phyloP scores from a whole-genome alignment of 208 protist species.

The Trypanosoma mega region DNA sequence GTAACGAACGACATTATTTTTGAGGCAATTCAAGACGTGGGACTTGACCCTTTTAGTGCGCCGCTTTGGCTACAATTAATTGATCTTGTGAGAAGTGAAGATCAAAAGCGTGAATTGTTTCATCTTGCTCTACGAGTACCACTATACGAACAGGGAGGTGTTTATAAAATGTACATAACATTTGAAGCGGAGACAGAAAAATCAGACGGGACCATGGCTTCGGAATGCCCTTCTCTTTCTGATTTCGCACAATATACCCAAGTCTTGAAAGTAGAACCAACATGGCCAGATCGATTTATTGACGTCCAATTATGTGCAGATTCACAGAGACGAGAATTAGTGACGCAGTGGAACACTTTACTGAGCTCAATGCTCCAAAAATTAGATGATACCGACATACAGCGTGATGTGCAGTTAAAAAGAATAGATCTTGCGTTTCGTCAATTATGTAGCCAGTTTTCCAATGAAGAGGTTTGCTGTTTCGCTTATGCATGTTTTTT shows the following conservation, averaged over 20 bases:
- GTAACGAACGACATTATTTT: slow-evolving; percentile 59
- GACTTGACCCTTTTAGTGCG: slow-evolving; percentile 71
- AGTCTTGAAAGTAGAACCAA: slow-evolving; percentile 25
- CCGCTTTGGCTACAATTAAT: slow-evolving; percentile 67
- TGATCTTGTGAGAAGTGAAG: slow-evolving; percentile 26
- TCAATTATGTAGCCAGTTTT: slow-evolving; percentile 76
- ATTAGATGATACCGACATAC: slow-evolving; percentile 24
- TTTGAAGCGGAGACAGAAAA: slow-evolving; percentile 31
- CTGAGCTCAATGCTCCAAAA: slow-evolving; percentile 38
- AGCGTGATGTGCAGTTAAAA: slow-evolving; percentile 48
- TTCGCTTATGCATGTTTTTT: slow-evolving; percentile 79
- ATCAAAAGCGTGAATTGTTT: slow-evolving; percentile 58
- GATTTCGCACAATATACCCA: slow-evolving; percentile 22
- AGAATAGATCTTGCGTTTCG: slow-evolving; percentile 81
- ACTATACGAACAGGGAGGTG: slow-evolving; percentile 38
- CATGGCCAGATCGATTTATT: slow-evolving; percentile 75
- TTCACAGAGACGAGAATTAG: slow-evolving; percentile 30
- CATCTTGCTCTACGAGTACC: slow-evolving; percentile 69
- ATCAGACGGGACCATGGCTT: neutral
- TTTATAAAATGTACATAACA: slow-evolving; percentile 47
- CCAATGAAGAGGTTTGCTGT: slow-evolving; percentile 63
- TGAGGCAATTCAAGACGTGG: slow-evolving; percentile 66
- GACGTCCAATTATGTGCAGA: slow-evolving; percentile 25
- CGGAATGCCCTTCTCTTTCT: slow-evolving; percentile 5
- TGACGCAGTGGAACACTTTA: slow-evolving; percentile 46